These are phyloP conservation scores for Fusarium pseudoanthophilum DNA, from an alignment of 2,329 filamentous ascomycete species.

Conservation along the genomic window DNA sequence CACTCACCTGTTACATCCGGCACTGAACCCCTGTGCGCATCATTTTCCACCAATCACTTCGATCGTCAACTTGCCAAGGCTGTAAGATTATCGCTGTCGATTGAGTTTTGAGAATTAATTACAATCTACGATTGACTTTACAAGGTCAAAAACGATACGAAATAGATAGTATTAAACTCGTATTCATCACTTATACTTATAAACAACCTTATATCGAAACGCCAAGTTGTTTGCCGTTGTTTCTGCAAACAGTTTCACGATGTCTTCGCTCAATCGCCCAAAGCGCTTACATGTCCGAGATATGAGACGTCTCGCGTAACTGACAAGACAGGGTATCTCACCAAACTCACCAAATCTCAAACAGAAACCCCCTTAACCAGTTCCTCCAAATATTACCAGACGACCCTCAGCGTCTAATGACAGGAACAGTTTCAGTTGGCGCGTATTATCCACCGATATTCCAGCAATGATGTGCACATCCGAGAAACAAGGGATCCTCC, in stretches of 20 bases:
- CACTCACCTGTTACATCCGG: slow-evolving; percentile 42
- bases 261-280: slow-evolving; percentile 1
- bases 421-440: slow-evolving; percentile 39
- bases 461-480: slow-evolving; percentile 37
- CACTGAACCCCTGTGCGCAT: slow-evolving; percentile 26
- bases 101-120: slow-evolving; percentile 1
- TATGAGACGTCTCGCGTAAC: slow-evolving; percentile 37
- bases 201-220: neutral
- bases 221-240: neutral
- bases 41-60: slow-evolving; percentile 40
- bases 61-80: neutral
- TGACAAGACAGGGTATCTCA: slow-evolving; percentile 24
- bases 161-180: rapidly evolving
- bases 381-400: neutral
- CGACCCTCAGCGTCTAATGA: slow-evolving; percentile 26
- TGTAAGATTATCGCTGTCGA: neutral
- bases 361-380: slow-evolving; percentile 9
- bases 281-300: slow-evolving; percentile 28
- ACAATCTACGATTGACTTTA: slow-evolving; percentile 6
- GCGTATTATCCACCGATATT: slow-evolving; percentile 26
- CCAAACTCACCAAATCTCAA: slow-evolving; percentile 6
- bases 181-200: neutral
- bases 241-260: slow-evolving; percentile 1
- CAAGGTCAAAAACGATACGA: neutral
- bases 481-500: slow-evolving; percentile 8